Evolutionary conservation across 495 filamentous ascomycete genomes (phyloP), one percentile per base, ranked within the genome.

Genomic region (Patellaria atrata): DNA sequence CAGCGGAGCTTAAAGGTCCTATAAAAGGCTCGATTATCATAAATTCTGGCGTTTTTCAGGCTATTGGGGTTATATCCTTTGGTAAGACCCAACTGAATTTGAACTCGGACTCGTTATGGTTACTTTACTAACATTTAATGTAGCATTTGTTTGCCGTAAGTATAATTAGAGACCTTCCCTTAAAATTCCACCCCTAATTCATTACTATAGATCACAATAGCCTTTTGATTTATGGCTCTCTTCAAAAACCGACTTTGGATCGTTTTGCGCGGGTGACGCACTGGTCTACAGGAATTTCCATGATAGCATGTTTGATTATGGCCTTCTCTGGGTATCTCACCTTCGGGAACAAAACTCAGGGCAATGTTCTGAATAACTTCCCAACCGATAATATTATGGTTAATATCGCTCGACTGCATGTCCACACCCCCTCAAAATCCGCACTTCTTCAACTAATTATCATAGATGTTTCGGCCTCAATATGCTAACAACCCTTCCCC

Each of bases 331-430:
- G 89, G 20, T 96, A 93, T 56, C 65, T 97, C 10, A 85, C 77
- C 26, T 97, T 97, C 43, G 85, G 91, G 34, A 80, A 85, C 48
- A 73, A 77, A 40, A 96, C 89, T 1, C 62, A 82, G 48, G 89
- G 89, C 37, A 96, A 97, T 53, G 83, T 97, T 24, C 73, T 97
- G 36, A 97, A 97, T 60, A 97, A 97, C 58, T 94, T 97, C 53
- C 83, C 89, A 3, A 64, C 71, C 5, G 71, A 84, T 50, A 94
- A 92, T 55, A 68, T 75, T 40, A 71, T 96, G 69, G 80, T 94
- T 44, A 97, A 94, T 54, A 71, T 96, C 35, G 89, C 89, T 26
- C 73, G 89, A 47, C 64, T 97, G 71, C 78, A 61, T 47, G 68
- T 47, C 13, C 19, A 14, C 37, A 20, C 13, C 8, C 13, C 20